Evolutionary conservation across 2,329 filamentous ascomycete genomes (phyloP).

Genomic region (Cyanodermella asteris): DNA sequence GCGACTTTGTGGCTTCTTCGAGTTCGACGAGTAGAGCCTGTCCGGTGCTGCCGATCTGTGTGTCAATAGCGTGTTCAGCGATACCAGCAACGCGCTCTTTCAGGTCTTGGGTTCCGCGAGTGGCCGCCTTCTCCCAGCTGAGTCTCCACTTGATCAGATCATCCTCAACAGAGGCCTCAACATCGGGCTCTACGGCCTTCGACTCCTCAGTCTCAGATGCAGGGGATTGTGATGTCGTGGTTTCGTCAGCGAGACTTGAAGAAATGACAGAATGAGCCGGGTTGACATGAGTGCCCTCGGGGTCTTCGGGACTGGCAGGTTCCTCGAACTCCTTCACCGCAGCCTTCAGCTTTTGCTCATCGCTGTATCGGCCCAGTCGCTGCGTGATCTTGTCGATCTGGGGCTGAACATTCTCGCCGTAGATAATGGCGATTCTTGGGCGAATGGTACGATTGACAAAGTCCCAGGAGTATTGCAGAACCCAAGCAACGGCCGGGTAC

Average conservation of each 20-base stretch:
- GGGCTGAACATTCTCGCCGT: conserved; percentile 82
- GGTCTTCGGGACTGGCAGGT: too few species aligned
- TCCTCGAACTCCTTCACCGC: conserved; percentile 31
- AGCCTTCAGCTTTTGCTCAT: conserved; percentile 39
- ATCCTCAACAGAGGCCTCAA: too few species aligned
- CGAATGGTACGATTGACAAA: conserved; percentile 61
- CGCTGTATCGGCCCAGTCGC: conserved; percentile 45
- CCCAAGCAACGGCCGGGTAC: conserved; percentile 45
- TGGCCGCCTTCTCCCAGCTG: conserved; percentile 67
- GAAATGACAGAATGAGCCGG: conserved; percentile 19
- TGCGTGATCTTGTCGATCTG: conserved; percentile 84
- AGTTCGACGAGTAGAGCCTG: conserved; percentile 46
- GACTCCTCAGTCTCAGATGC: conserved; percentile 6
- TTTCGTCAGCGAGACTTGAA: conserved; percentile 26
- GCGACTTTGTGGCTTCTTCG: conserved; percentile 40
- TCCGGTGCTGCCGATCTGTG: conserved; percentile 44
- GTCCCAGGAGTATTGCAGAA: conserved; percentile 52
- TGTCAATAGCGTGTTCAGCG: conserved; percentile 45
- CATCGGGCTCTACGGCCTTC: too few species aligned
- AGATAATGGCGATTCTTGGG: conserved; percentile 60
- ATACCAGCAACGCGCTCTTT: conserved; percentile 45
- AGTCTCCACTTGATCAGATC: conserved; percentile 73
- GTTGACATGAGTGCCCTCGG: conserved; percentile 22
- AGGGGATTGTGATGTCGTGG: conserved; percentile 11
- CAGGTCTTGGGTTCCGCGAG: conserved; percentile 56